Base-by-base conservation (phyloP, 2,329 filamentous ascomycete genomes). In the Ophiocordyceps robertsii region DNA sequence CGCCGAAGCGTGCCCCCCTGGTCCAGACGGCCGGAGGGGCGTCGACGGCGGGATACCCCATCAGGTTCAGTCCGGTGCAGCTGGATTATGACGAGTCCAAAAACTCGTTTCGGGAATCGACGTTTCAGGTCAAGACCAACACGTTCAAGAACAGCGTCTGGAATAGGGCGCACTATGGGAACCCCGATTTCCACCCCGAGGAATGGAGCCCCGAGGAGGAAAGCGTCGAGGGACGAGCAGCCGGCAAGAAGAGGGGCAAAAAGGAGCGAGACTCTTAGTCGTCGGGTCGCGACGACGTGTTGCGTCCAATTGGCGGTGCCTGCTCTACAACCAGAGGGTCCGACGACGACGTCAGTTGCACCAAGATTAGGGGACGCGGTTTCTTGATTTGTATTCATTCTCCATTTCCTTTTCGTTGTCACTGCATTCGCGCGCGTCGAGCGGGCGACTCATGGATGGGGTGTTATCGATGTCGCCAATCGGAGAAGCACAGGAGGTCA, bases 81-180 rank as follows among this genome's bases (percentile, higher is more conserved):
- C 50, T 59, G 31, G 59, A 70, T 44, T 76, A 71, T 54, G 71
- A 71, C 44, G 72, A 70, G 44, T 59, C 61, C 19, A 69, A 67
- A 41, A 64, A 57, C 44, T 57, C 55, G 37, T 59, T 61, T n/a
- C 53, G 54, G 2, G 70, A 73, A 44, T 66, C 69, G n/a, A 59
- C 64, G 4, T 69, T 71, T 41, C 58, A 63, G 13, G 58, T 63
- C 3, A 67, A 66, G 42, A 80, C 74, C 2, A 70, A 65, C 40
- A 75, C 73, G 1, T 82, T 82, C 53, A 78, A 77, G 52, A 80
- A 82, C 49, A 78, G 72, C 41, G 74, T 81, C 43, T 80, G 75
- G 60, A 82, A 82, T 51, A 70, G 70, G 38, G 77, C 78, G 1
- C 79, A 83, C 53, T 82, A 76, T 50, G 76, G 77, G 46, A 83